These are phyloP conservation scores for Aureobasidium subglaciale DNA, from an alignment of 2,329 filamentous ascomycete species.

Conservation along the genomic window DNA sequence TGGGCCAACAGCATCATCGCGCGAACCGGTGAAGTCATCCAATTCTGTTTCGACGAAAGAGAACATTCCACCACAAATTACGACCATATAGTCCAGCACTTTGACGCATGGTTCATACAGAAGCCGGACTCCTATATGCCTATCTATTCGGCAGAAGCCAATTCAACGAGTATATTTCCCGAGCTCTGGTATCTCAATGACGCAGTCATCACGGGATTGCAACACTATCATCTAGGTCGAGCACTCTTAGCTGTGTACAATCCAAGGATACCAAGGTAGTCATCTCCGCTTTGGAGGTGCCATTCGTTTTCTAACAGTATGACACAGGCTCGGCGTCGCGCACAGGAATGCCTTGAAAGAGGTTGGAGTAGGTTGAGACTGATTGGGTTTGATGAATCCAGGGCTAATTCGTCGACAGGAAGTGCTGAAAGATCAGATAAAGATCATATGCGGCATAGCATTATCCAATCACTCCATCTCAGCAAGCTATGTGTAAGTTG, in stretches of 20 bases:
- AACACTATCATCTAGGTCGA: conserved; percentile 53
- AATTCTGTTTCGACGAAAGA: conserved; percentile 51
- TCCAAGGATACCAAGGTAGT: conserved; percentile 47
- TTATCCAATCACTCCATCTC: conserved; percentile 47
- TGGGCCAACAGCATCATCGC: conserved; percentile 58
- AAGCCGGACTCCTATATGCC: conserved; percentile 51
- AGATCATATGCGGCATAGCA: conserved; percentile 51
- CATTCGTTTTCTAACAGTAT: conserved; percentile 38
- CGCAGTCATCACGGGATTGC: conserved; percentile 49
- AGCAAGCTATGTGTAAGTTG: conserved; percentile 39
- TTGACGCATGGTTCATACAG: conserved; percentile 17
- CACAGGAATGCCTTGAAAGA: neutral
- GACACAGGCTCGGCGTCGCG: conserved; percentile 20
- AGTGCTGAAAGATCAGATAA: conserved; percentile 31
- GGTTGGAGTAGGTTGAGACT: neutral
- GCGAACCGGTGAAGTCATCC: conserved; percentile 55
- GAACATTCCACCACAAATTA: conserved; percentile 23
- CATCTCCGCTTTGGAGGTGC: conserved; percentile 32
- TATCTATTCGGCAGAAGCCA: conserved; percentile 41
- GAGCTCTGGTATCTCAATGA: conserved; percentile 52
- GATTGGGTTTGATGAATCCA: neutral
- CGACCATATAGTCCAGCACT: neutral
- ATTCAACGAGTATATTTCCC: conserved; percentile 44
- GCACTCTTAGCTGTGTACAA: conserved; percentile 53
- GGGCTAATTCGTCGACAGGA: conserved; percentile 17